These are phyloP conservation scores for Nigrograna mackinnonii DNA, from an alignment of 2,329 filamentous ascomycete species.

Conservation along the genomic window DNA sequence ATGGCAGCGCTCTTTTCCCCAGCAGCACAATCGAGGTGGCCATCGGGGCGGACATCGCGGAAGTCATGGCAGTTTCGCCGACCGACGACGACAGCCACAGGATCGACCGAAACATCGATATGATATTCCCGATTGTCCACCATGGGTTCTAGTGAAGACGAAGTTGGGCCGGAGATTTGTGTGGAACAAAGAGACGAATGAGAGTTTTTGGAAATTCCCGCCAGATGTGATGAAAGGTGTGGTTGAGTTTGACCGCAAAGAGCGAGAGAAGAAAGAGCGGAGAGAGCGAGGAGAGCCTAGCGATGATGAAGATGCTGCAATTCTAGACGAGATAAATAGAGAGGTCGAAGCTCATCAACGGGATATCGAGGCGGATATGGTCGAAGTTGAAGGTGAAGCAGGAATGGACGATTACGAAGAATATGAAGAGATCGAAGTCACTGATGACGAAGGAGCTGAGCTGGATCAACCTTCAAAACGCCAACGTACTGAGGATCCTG, in stretches of 20 bases:
- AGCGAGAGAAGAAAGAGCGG: conserved; percentile 68
- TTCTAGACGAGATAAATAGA: conserved; percentile 38
- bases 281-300: conserved; percentile 49
- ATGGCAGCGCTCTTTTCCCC: conserved; percentile 1
- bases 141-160: conserved; percentile 93
- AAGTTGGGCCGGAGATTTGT: conserved; percentile 88
- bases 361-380: conserved; percentile 29
- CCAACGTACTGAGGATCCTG: conserved; percentile 49
- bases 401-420: conserved; percentile 65
- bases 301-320: conserved; percentile 34
- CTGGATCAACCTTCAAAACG: conserved; percentile 55
- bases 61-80: conserved; percentile 59
- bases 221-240: conserved; percentile 79
- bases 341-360: conserved; percentile 32
- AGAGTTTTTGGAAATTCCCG: conserved; percentile 95
- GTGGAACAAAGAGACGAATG: conserved; percentile 81
- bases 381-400: conserved; percentile 42
- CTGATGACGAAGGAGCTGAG: conserved; percentile 55
- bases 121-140: conserved; percentile 76
- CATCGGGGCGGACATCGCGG: conserved; percentile 31
- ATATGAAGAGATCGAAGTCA: conserved; percentile 78
- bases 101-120: conserved; percentile 84
- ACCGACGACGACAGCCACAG: conserved; percentile 67
- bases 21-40: conserved; percentile 5
- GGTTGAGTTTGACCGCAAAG: conserved; percentile 68